Percentiles rank a stretch among this genome's conserved stretches.
Conservation (phyloP, 805 yeast species). For the Nakazawaea ernobii region DNA sequence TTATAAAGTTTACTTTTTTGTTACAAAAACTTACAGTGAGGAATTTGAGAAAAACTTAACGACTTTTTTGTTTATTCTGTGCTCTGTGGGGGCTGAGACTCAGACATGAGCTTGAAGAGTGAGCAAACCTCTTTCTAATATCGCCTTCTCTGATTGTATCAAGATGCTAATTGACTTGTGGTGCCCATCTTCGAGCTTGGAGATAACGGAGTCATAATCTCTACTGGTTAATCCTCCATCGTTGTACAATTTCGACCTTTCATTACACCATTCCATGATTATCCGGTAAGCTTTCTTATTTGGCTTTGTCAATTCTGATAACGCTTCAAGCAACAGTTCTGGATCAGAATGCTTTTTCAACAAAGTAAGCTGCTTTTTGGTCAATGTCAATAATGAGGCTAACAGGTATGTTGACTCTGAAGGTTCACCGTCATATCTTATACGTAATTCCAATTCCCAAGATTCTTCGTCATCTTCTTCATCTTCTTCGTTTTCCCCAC, state of each 20-base stretch:
- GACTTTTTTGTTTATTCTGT: no score
- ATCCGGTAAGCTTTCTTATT: slow-evolving; percentile 12
- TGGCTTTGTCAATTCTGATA: slow-evolving; percentile 10
- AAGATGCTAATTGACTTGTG: slow-evolving; percentile 3
- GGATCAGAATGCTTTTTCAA: slow-evolving; percentile 13
- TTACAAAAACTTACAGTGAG: no score
- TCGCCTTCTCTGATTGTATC: slow-evolving; percentile 12
- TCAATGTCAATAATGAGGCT: slow-evolving; percentile 28
- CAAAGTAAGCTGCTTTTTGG: slow-evolving; percentile 20
- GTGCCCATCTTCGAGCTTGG: background rate
- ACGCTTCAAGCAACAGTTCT: slow-evolving; percentile 2
- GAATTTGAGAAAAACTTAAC: background rate
- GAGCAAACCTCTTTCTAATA: slow-evolving; percentile 7
- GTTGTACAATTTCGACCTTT: slow-evolving; percentile 12
- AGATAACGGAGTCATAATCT: slow-evolving; percentile 14
- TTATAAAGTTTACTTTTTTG: no score
- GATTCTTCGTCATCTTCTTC: slow-evolving; percentile 29
- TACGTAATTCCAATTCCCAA: slow-evolving; percentile 39
- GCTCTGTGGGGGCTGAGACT: background rate
- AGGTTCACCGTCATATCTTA: slow-evolving; percentile 37
- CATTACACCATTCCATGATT: slow-evolving; percentile 15
- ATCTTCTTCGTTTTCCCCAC: slow-evolving; percentile 16
- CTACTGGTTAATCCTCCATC: slow-evolving; percentile 11
- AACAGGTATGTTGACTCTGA: slow-evolving; percentile 39
- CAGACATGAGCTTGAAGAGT: slow-evolving; percentile 2